Percentiles rank a stretch among this genome's conserved stretches.
phyloP scores from a whole-genome alignment of 371 early-diverging fungal species.

The Apophysomyces variabilis region DNA sequence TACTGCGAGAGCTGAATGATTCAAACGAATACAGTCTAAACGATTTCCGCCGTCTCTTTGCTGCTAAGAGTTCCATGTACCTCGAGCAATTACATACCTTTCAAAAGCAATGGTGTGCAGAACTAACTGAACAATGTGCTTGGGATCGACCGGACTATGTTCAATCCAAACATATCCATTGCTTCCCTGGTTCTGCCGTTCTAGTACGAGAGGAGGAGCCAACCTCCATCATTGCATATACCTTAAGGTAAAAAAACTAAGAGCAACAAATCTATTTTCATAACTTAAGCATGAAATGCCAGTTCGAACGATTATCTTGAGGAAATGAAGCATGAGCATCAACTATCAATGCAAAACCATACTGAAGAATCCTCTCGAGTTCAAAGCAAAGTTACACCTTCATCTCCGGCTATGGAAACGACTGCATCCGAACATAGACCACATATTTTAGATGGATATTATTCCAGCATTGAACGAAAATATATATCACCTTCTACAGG shows the following conservation, averaged over 20 bases:
- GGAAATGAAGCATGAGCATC: slow-evolving; percentile 14
- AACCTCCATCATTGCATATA: slow-evolving; percentile 88
- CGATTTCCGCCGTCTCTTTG: slow-evolving; percentile 46
- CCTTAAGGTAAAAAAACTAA: slow-evolving; percentile 59
- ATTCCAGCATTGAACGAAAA: slow-evolving; percentile 42
- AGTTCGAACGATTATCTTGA: slow-evolving; percentile 23
- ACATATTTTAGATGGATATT: slow-evolving; percentile 34
- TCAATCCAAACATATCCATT: slow-evolving; percentile 56
- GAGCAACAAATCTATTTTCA: background rate
- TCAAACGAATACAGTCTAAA: slow-evolving; percentile 34
- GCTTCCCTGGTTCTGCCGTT: slow-evolving; percentile 82
- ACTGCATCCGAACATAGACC: background rate
- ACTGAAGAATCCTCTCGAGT: background rate
- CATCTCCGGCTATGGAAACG: background rate
- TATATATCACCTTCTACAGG: slow-evolving; percentile 38
- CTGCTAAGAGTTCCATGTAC: slow-evolving; percentile 24
- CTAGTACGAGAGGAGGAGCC: slow-evolving; percentile 93
- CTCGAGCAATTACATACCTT: slow-evolving; percentile 37
- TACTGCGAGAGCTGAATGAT: slow-evolving; percentile 22
- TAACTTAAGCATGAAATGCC: background rate
- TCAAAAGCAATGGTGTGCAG: slow-evolving; percentile 33
- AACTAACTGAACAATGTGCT: slow-evolving; percentile 28
- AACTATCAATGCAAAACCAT: background rate
- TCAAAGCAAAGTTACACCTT: slow-evolving; percentile 2
- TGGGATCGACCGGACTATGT: slow-evolving; percentile 49